Evolutionary conservation across 2,329 filamentous ascomycete species (phyloP), one percentile per base, ranked within the genome.

Genomic region (Rhinocladiella mackenziei): DNA sequence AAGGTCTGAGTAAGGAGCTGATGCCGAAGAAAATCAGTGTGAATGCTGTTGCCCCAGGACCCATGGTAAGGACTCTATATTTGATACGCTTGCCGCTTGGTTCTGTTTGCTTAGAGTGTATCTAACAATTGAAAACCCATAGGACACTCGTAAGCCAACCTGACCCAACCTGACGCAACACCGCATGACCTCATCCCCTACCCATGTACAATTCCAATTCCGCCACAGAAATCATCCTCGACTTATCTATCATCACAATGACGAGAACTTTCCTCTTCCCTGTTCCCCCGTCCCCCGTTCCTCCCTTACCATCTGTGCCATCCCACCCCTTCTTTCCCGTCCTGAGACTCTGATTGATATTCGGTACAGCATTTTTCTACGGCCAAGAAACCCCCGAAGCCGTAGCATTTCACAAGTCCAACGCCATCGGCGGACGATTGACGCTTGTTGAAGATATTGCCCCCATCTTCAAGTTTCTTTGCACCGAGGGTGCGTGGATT

Each of bases 371-470:
- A 22, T 71, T 72, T 58, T 71, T 72, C 56, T 70, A 71, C 48
- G 61, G 62, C 9, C 65, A 71, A 49, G 69, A 72, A 50, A 62
- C 62, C 0, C 58, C 61, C 33, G 67, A 70, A 44, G 65, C 68
- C 3, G 68, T 71, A 2, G 67, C 58, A 4, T 73, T 63, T 47
- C 66, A 70, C 60, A 72, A 70, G 60, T 63, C 63, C 46, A 67
- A 69, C 48, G 69, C 59, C 6, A 60, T 72, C 51, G 69, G 62
- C 8, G 60, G 58, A 29, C 63, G 70, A 0, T 58, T 72, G 45
- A 73, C 68, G 1, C 58, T 67, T 28, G 60, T 68, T 8, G 58
- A 64, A 46, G 69, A 72, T 50, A 72, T 73, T 56, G 65, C 69
- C n/a, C 70, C 69, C 1, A 60, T 72, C 33, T 60, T 70, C 25